phyloP scores from a whole-genome alignment of 1,139 yeast species.

The Candida labiduridarum region DNA sequence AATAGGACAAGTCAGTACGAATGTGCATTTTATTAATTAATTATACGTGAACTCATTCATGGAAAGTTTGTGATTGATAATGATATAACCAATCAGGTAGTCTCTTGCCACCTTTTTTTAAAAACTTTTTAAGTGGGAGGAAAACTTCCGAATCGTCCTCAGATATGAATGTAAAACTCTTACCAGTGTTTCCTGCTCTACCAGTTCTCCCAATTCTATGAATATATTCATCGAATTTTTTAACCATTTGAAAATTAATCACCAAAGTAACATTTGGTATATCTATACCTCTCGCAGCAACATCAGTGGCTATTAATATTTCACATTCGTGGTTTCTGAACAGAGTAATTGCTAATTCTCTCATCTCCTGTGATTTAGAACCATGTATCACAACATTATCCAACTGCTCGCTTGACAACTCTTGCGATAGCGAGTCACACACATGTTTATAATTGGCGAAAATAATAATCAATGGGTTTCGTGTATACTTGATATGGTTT shows the following conservation, averaged over 20 bases:
- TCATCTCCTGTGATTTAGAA: constrained; percentile 79
- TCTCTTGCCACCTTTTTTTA: constrained; percentile 49
- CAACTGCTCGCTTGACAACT: constrained; percentile 42
- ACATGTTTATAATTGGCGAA: constrained; percentile 78
- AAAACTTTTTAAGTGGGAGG: constrained; percentile 52
- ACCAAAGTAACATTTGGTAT: constrained; percentile 84
- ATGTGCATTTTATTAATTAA: constrained; percentile 9
- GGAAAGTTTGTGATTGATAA: constrained; percentile 23
- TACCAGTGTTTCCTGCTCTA: constrained; percentile 83
- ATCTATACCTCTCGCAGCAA: constrained; percentile 96
- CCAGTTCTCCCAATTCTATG: constrained; percentile 98
- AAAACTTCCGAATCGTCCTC: constrained; percentile 60
- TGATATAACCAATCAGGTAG: constrained; percentile 55
- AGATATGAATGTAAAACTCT: constrained; percentile 66
- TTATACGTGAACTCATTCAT: constrained; percentile 8
- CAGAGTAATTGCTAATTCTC: constrained; percentile 75
- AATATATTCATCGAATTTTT: constrained; percentile 76
- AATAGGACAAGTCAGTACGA: constrained; percentile 22
- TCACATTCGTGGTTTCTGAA: constrained; percentile 64
- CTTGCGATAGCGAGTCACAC: constrained; percentile 65
- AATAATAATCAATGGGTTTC: constrained; percentile 54
- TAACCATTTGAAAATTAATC: constrained; percentile 82
- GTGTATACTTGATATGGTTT: constrained; percentile 31
- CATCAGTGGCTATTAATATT: constrained; percentile 87
- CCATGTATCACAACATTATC: constrained; percentile 76